Percentiles rank a stretch among this genome's conserved stretches.
Evolutionary conservation across 192 early-diverging fungal genomes (phyloP).

Genomic region (Gryganskiella cystojenkinii): DNA sequence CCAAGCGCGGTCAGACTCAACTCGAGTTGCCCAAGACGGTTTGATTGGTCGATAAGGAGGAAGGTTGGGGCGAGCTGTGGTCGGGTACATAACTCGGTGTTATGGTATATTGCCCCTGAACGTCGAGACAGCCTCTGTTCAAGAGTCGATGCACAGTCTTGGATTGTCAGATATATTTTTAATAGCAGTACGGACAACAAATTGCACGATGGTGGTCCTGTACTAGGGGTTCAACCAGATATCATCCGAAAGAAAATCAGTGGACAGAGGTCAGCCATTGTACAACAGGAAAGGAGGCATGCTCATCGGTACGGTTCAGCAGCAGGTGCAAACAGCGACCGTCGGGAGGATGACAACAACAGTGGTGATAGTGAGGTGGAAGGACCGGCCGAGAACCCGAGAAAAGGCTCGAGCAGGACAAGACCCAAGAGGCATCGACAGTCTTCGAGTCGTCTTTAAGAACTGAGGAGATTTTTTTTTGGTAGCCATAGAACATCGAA

Average conservation of each 20-base stretch:
- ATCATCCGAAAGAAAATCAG: no score
- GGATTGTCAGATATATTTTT: background rate
- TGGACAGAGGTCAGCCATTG: no score
- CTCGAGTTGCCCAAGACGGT: slow-evolving; percentile 39
- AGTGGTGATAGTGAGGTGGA: slow-evolving; percentile 32
- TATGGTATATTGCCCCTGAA: slow-evolving; percentile 13
- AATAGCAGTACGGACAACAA: background rate
- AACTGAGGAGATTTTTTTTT: no score
- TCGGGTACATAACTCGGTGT: slow-evolving; percentile 16
- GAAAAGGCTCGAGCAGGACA: background rate
- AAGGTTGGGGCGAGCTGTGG: slow-evolving; percentile 27
- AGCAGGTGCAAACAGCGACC: background rate
- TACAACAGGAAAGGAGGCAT: no score
- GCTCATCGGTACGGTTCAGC: background rate
- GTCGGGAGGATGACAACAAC: background rate
- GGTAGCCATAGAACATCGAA: no score
- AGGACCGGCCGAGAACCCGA: background rate
- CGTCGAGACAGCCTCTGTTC: background rate
- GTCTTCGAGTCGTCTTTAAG: slow-evolving; percentile 19
- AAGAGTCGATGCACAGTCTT: background rate
- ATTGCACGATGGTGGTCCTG: no score
- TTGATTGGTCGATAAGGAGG: slow-evolving; percentile 21
- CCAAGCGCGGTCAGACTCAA: no score
- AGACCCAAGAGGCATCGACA: slow-evolving; percentile 14
- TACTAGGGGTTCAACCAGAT: no score